Percentiles rank a stretch among this genome's conserved stretches.
phyloP scores from a whole-genome alignment of 352 stramenopile genomes.

The Phytophthora macrochlamydospora region DNA sequence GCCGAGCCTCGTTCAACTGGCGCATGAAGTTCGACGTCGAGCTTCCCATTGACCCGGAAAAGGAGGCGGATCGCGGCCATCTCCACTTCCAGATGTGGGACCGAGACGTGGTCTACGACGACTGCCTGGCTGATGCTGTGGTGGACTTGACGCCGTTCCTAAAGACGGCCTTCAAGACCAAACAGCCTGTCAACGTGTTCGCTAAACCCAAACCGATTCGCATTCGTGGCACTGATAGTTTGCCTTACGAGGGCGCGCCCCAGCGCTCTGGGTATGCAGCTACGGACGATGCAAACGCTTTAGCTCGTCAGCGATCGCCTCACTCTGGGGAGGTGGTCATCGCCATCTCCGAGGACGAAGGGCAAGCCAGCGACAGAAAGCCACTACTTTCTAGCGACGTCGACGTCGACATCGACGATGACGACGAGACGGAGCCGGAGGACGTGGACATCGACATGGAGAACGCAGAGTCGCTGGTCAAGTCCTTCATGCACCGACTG shows the following conservation, averaged over 20 bases:
- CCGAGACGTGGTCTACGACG: slow-evolving; percentile 77
- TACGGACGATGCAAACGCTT: slow-evolving; percentile 30
- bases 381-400: slow-evolving; percentile 25
- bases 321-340: slow-evolving; percentile 28
- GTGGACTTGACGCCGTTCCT: slow-evolving; percentile 70
- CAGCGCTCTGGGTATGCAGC: slow-evolving; percentile 26
- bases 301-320: slow-evolving; percentile 23
- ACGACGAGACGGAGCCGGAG: slow-evolving; percentile 32
- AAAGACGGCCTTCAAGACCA: slow-evolving; percentile 72
- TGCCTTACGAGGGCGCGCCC: slow-evolving; percentile 34
- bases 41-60: slow-evolving; percentile 73
- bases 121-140: slow-evolving; percentile 77
- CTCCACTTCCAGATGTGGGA: slow-evolving; percentile 86
- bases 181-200: slow-evolving; percentile 74
- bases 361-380: slow-evolving; percentile 14
- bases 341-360: slow-evolving; percentile 28
- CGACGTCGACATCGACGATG: slow-evolving; percentile 15
- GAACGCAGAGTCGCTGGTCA: slow-evolving; percentile 68
- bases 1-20: slow-evolving; percentile 92
- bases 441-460: slow-evolving; percentile 51
- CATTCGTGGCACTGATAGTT: slow-evolving; percentile 39
- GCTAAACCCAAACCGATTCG: slow-evolving; percentile 69
- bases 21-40: slow-evolving; percentile 92
- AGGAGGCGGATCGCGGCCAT: slow-evolving; percentile 68
- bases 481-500: slow-evolving; percentile 76